Evolutionary conservation across 192 early-diverging fungal species (phyloP), one percentile per base, ranked within the genome.

Genomic region (Dissophora ornata): DNA sequence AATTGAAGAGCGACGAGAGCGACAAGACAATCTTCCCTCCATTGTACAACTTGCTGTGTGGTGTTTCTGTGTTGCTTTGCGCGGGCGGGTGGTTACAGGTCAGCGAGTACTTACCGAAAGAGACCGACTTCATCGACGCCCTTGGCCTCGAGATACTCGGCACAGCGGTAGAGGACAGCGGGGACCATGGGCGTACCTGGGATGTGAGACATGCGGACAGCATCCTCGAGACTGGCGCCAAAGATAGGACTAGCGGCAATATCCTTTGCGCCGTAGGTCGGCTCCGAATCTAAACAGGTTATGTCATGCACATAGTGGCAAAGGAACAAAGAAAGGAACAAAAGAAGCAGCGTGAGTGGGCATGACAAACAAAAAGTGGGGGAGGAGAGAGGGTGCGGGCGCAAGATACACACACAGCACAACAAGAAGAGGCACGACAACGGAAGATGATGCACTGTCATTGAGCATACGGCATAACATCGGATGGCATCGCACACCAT

Each of bases 91-190:
- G n/a, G n/a, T n/a, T n/a, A n/a, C n/a, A n/a, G n/a, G n/a, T 34
- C 15, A 18, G 6, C 32, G 48, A 32, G n/a, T 34, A 22, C 67
- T 65, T 80, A 81, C 82, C 85, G 79, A 51, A 84, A 87, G 36
- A 87, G 65, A 15, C 86, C 86, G 28, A 87, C 82, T 63, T 87
- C 86, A 28, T 84, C 58, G 8, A 85, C 53, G 24, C 86, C 85
- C 30, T 79, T 70, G n/a, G 34, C 63, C 30, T 82, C 80, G 42
- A 82, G 67, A 34, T 70, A 82, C 48, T 82, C 80, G 11, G 71
- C 67, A 56, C 67, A 79, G 8, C 80, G 80, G 38, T 62, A 63
- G 24, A 82, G 74, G 2, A 82, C 69, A 13, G 80, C 74, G 22
- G 80, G 80, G 3, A 75, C 57, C 63, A 75, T 67, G 15, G 71